Evolutionary conservation across 1,284 basidiomycete species (phyloP), one percentile per base, ranked within the genome.

Genomic region (Microbotryum saponariae): DNA sequence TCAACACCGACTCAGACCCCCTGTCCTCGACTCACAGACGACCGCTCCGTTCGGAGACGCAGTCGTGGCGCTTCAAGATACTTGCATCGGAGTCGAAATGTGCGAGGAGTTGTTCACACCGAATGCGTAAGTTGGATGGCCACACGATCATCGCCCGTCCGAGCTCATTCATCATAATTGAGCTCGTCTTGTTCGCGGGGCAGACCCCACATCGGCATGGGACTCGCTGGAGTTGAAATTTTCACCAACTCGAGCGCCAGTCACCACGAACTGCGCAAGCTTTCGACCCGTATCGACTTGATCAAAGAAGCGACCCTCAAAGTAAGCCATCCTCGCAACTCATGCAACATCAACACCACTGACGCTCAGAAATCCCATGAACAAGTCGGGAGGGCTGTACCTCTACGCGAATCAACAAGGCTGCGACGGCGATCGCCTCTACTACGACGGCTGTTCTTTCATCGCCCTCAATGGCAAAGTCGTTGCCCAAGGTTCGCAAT

Each of bases 331-430:
- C 6, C 6, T 27, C 27, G 27, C 48, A n/a, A 1, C 23, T n/a
- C 3, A 18, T 21, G 20, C 27, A 27, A 6, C 27, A 27, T 27
- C n/a, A 31, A 6, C 29, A 21, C 20, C 53, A 37, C 21, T n/a
- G 31, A 37, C 49, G 37, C 27, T 51, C 51, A 46, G 45, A n/a
- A 46, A 20, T 29, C 29, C 4, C 60, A 9, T 29, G 10, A 31
- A 48, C 69, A 96, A 96, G 92, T 82, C 92, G 37, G 96, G 94
- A 23, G 94, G 96, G 5, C 84, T 97, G 56, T 98, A 98, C 76
- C 82, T 99, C 9, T 99, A 98, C 71, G 89, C 94, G 10, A 99
- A 99, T 74, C 94, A 99, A 74, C 93, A 97, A 80, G 94, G 96
- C 6, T 99, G 96, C 74, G 94, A 98, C 73, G 94, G 96, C 4